Conservation (phyloP, 2,329 filamentous ascomycete genomes). For the Xylaria sp. region DNA sequence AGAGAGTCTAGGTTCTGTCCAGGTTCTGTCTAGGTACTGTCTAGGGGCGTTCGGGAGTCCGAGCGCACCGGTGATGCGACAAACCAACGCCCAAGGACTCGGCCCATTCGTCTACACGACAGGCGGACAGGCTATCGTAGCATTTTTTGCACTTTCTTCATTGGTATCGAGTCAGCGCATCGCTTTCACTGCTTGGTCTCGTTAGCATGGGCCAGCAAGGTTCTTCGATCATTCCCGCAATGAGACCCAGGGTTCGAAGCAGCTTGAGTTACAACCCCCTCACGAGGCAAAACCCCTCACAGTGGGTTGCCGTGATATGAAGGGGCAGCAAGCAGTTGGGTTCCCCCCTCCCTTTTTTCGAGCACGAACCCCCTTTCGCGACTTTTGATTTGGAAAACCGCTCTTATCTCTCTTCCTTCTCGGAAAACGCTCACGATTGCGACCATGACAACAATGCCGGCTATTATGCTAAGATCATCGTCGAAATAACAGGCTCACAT, state of each 20-base stretch:
- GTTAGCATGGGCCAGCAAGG: not conserved
- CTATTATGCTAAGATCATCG: conserved; percentile 23
- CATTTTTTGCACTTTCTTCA: too few relatives aligned
- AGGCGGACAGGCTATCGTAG: not conserved
- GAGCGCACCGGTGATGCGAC: conserved; percentile 12
- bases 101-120: too few relatives aligned
- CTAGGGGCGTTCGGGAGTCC: conserved; percentile 11
- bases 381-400: not conserved
- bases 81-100: not conserved
- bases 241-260: not conserved
- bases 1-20: not conserved
- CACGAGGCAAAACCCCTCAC: not conserved
- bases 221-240: not conserved
- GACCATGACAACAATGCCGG: conserved; percentile 10
- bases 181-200: not conserved
- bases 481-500: conserved; percentile 17
- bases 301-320: too few relatives aligned
- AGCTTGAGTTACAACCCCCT: not conserved
- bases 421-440: not conserved
- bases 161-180: not conserved
- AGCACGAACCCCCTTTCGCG: not conserved
- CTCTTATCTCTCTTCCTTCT: conserved; percentile 8
- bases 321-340: too few relatives aligned
- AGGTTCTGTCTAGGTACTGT: too few relatives aligned
- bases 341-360: too few relatives aligned